Base-by-base conservation (phyloP, 2,329 filamentous ascomycete genomes). In the Fusarium armeniacum region DNA sequence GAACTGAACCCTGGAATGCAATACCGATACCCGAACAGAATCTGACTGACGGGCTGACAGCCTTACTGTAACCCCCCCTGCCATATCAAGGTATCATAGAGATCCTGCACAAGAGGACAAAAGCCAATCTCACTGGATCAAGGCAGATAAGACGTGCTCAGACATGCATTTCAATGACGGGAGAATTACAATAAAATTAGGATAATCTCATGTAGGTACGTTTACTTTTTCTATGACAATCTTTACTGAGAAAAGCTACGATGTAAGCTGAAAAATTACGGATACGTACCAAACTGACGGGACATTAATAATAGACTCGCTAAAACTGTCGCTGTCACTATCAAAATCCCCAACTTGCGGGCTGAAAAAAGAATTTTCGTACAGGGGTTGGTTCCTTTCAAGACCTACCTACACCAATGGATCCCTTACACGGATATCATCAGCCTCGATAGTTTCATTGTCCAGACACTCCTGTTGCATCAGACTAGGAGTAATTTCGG, bases 11-110 rank as follows among this genome's bases (percentile, higher is more conserved):
- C 61, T 65, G 47, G 47, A 49, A 65, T 65, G 61, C 61, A 53
- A 40, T 47, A 16, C 61, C 62, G 62, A 65, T 65, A 65, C 52
- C 65, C 58, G 65, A 58, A 33, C 43, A 57, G 26, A 46, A 63
- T 62, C 64, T 67, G 15, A 16, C 41, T 26, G 8, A 26, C 41
- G 6, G 40, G 20, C 40, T 24, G 40, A 24, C 20, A 41, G 62
- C 52, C 57, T 30, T 44, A 16, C 44, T 44, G 44, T 47, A 28
- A 20, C 20, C 62, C 53, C 53, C 62, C 61, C 33, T 40, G 49
- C 36, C n/a, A 51, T 53, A 40, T 65, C 61, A 54, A 51, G 24
- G 62, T 60, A 46, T 60, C 61, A 54, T 60, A 60, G 54, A 65
- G 62, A 65, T 65, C 61, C 61, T 65, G 62, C 62, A 65, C 44